These are phyloP conservation scores for Kwoniella botswanensis DNA, from an alignment of 768 basidiomycete species.

Conservation along the genomic window DNA sequence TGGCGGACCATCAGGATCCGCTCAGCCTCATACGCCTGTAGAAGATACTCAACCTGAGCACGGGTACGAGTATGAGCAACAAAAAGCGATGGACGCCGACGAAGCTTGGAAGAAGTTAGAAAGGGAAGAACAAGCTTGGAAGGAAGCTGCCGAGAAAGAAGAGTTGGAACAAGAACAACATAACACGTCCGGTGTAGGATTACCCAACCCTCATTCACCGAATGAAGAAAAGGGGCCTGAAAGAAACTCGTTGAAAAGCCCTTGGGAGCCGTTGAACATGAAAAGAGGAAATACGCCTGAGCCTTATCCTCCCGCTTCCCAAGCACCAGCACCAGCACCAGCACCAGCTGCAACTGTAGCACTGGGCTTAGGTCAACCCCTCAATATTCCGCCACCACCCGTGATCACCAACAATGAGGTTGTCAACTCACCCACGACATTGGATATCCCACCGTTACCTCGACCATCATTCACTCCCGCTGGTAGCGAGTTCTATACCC, in stretches of 20 bases:
- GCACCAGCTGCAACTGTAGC: background rate
- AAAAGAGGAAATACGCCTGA: conserved; percentile 31
- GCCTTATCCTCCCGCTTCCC: conserved; percentile 7
- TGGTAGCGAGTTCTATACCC: conserved; percentile 27
- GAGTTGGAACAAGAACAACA: conserved; percentile 1
- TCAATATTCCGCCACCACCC: conserved; percentile 5
- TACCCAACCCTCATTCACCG: conserved; percentile 21
- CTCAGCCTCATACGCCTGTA: background rate
- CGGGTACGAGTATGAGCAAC: conserved; percentile 52
- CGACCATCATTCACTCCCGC: conserved; percentile 17
- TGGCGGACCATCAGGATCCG: background rate
- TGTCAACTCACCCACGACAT: conserved; percentile 10
- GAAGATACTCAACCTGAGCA: conserved; percentile 11
- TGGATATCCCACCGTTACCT: conserved; percentile 3
- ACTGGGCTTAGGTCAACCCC: conserved; percentile 2
- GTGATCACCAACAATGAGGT: conserved; percentile 1
- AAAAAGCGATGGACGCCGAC: conserved; percentile 30
- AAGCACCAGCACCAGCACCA: background rate
- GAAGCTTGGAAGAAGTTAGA: conserved; percentile 31
- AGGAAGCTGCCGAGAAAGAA: conserved; percentile 21
- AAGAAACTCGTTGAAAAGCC: conserved; percentile 13
- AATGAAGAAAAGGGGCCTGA: background rate
- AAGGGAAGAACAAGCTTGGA: conserved; percentile 32
- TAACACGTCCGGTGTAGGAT: background rate
- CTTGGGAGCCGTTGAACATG: conserved; percentile 52